Conservation (phyloP, 495 filamentous ascomycete species). For the Melanomma pulvis-pyrius region DNA sequence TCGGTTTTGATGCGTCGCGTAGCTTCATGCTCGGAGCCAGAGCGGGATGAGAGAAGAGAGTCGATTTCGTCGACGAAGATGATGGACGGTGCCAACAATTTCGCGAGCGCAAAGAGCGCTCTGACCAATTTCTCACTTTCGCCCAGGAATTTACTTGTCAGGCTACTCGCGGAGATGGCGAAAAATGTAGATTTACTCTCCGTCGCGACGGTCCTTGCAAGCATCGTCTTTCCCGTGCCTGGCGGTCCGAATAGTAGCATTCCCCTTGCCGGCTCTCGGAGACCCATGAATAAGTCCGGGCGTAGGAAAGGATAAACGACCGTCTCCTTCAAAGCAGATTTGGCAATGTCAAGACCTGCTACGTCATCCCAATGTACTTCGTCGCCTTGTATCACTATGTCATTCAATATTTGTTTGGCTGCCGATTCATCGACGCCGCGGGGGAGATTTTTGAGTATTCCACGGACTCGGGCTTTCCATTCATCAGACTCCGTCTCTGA, state of each 20-base stretch:
- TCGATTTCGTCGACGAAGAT: slow-evolving; percentile 99
- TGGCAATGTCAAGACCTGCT: slow-evolving; percentile 86
- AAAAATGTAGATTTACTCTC: slow-evolving; percentile 97
- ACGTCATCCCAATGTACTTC: slow-evolving; percentile 96
- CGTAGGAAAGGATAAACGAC: slow-evolving; percentile 97
- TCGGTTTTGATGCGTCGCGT: slow-evolving; percentile 95
- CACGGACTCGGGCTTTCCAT: slow-evolving; percentile 56
- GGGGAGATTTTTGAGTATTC: slow-evolving; percentile 74
- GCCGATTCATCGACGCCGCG: slow-evolving; percentile 78
- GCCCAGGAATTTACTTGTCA: slow-evolving; percentile 95
- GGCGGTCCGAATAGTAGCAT: slow-evolving; percentile 98
- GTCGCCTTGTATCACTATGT: slow-evolving; percentile 93
- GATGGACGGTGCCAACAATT: slow-evolving; percentile 87
- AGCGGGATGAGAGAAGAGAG: slow-evolving; percentile 83
- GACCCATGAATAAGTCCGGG: slow-evolving; percentile 91
- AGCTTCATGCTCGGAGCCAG: slow-evolving; percentile 87
- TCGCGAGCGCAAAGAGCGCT: slow-evolving; percentile 87
- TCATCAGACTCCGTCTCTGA: slow-evolving; percentile 34
- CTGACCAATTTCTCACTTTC: slow-evolving; percentile 96
- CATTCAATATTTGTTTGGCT: slow-evolving; percentile 89
- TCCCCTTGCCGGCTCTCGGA: slow-evolving; percentile 90
- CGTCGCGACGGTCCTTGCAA: slow-evolving; percentile 91
- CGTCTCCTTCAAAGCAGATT: slow-evolving; percentile 89
- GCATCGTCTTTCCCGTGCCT: slow-evolving; percentile 97
- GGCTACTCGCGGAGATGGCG: slow-evolving; percentile 88